Percentiles rank a stretch among this genome's conserved stretches.
Evolutionary conservation across 2,329 filamentous ascomycete species (phyloP).

Genomic region (Colletotrichum lentis): DNA sequence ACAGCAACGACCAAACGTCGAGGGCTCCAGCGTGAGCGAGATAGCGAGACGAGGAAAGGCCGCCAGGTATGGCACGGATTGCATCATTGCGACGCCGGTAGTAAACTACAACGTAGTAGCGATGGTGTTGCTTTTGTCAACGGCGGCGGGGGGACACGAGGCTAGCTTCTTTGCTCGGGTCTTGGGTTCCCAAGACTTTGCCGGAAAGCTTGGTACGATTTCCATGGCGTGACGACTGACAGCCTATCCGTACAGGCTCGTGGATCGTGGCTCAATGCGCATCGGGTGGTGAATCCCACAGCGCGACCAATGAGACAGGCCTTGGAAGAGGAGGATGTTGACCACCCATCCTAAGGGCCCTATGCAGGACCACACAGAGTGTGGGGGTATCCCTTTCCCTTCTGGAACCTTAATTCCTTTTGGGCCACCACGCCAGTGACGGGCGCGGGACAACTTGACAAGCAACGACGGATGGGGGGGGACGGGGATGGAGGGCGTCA

Average conservation of each 20-base stretch:
- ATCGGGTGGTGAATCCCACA: constrained; percentile 1
- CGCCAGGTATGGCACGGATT: not conserved
- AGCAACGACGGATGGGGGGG: constrained; percentile 3
- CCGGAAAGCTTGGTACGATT: constrained; percentile 34
- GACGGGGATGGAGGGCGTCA: not conserved
- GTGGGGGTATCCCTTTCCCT: constrained; percentile 13
- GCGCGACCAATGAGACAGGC: constrained; percentile 5
- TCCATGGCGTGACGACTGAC: constrained; percentile 13
- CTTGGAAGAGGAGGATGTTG: too few species aligned
- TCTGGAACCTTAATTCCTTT: constrained; percentile 26
- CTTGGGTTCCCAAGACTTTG: constrained; percentile 12
- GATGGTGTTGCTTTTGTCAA: not conserved
- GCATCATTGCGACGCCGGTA: not conserved
- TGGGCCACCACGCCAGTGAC: constrained; percentile 16
- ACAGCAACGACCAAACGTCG: constrained; percentile 19
- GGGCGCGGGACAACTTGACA: constrained; percentile 22
- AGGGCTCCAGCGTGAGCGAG: constrained; percentile 7
- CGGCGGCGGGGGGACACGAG: constrained; percentile 1
- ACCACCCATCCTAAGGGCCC: too few species aligned
- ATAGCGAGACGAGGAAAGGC: not conserved
- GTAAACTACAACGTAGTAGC: too few species aligned
- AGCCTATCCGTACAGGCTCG: too few species aligned
- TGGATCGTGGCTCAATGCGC: not conserved
- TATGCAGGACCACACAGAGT: constrained; percentile 9
- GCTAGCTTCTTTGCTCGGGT: constrained; percentile 5